Conservation (phyloP, 2,329 filamentous ascomycete genomes). For the Elsinoe fawcettii region DNA sequence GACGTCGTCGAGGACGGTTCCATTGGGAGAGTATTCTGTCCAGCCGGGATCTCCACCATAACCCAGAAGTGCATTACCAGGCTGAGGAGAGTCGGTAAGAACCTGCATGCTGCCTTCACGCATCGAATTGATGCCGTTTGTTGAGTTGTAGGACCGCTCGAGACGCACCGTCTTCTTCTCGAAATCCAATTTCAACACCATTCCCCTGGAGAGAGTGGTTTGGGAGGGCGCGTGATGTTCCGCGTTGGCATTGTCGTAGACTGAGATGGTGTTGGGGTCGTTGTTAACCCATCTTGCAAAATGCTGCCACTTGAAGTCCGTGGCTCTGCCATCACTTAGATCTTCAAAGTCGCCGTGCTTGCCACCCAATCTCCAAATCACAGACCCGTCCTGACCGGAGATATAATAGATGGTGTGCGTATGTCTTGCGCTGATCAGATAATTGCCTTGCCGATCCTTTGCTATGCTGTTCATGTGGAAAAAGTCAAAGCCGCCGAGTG, state of each 20-base stretch:
- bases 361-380: conserved; percentile 44
- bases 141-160: not conserved
- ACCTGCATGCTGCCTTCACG: conserved; percentile 47
- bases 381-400: conserved; percentile 35
- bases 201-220: not conserved
- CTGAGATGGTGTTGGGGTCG: conserved; percentile 36
- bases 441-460: conserved; percentile 41
- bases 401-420: conserved; percentile 39
- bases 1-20: conserved; percentile 44
- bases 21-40: conserved; percentile 37
- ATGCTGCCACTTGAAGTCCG: conserved; percentile 31
- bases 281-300: conserved; percentile 25
- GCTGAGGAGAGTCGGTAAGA: conserved; percentile 36
- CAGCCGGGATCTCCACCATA: conserved; percentile 41
- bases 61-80: conserved; percentile 46
- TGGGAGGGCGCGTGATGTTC: conserved; percentile 22
- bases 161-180: not conserved
- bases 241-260: conserved; percentile 48
- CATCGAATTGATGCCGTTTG: conserved; percentile 28
- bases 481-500: conserved; percentile 37
- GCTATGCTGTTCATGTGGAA: conserved; percentile 48
- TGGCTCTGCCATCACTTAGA: conserved; percentile 22
- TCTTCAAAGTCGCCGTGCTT: conserved; percentile 33
- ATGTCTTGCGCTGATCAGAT: conserved; percentile 40
- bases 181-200: conserved; percentile 10